Evolutionary conservation across 805 yeast species (phyloP).

Genomic region (Naumovozyma baii): DNA sequence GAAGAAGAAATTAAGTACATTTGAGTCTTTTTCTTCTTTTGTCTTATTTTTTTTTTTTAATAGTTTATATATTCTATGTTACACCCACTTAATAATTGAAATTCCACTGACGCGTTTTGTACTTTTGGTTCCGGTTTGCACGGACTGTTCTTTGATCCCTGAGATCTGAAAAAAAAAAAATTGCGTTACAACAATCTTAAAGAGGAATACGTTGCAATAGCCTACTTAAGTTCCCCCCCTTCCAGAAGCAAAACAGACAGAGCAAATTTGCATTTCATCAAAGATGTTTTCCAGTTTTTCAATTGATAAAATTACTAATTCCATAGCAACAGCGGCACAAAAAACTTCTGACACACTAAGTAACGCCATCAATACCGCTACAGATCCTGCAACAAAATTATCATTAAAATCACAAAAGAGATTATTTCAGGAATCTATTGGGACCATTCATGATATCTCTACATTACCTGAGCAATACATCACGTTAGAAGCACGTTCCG

Average conservation of each 20-base stretch:
- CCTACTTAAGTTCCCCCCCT: too few relatives aligned
- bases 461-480: slow-evolving; percentile 69
- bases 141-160: too few relatives aligned
- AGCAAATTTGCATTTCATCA: too few relatives aligned
- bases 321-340: slow-evolving; percentile 26
- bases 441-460: slow-evolving; percentile 50
- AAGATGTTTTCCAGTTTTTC: slow-evolving; percentile 19
- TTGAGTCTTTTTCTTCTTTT: background rate
- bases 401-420: slow-evolving; percentile 24
- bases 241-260: too few relatives aligned
- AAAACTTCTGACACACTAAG: slow-evolving; percentile 24
- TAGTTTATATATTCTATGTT: too few relatives aligned
- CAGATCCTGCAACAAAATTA: slow-evolving; percentile 26
- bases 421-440: slow-evolving; percentile 48
- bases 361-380: slow-evolving; percentile 20
- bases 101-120: background rate
- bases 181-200: background rate
- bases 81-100: too few relatives aligned
- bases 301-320: slow-evolving; percentile 23
- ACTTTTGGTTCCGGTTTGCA: too few relatives aligned
- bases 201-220: too few relatives aligned
- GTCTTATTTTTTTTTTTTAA: too few relatives aligned
- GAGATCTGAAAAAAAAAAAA: background rate
- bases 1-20: slow-evolving; percentile 3
- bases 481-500: slow-evolving; percentile 57